Evolutionary conservation across 306 rosid species (phyloP).

Genomic region (Prunus salicina): DNA sequence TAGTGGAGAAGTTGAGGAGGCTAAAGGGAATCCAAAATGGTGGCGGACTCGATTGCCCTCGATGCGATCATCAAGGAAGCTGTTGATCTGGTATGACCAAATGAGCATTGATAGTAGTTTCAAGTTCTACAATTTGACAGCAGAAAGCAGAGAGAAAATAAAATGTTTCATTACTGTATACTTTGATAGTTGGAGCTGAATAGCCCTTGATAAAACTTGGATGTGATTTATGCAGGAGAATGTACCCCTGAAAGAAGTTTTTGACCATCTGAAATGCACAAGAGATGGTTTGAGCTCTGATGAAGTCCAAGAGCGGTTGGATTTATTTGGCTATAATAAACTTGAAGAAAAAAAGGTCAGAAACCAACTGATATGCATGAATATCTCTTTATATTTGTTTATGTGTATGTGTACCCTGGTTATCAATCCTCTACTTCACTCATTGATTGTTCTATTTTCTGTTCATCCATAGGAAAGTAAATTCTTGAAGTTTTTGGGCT

Average conservation of each 20-base stretch:
- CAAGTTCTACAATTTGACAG: too few species aligned
- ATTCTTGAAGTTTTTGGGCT: conserved; percentile 62
- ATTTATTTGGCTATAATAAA: conserved; percentile 62
- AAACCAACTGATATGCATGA: conserved; percentile 8
- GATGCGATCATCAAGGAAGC: conserved; percentile 61
- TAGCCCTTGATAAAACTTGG: conserved; percentile 10
- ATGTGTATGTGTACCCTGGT: background rate
- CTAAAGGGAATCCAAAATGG: conserved; percentile 35
- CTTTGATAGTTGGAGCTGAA: background rate
- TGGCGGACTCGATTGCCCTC: conserved; percentile 35
- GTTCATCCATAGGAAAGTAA: conserved; percentile 52
- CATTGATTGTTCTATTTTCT: background rate
- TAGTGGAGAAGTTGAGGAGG: conserved; percentile 4
- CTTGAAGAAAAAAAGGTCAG: conserved; percentile 77
- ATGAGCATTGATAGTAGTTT: background rate
- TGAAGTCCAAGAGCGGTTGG: conserved; percentile 52
- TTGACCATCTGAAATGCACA: conserved; percentile 57
- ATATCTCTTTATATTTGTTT: background rate
- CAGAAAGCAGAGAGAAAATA: too few species aligned
- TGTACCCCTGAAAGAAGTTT: conserved; percentile 61
- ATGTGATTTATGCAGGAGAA: conserved; percentile 55
- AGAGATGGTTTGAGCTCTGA: conserved; percentile 54
- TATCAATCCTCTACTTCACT: background rate
- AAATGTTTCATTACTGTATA: background rate
- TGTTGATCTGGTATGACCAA: conserved; percentile 54